phyloP scores from a whole-genome alignment of 2,329 filamentous ascomycete species.

The Aureobasidium leucospermi region DNA sequence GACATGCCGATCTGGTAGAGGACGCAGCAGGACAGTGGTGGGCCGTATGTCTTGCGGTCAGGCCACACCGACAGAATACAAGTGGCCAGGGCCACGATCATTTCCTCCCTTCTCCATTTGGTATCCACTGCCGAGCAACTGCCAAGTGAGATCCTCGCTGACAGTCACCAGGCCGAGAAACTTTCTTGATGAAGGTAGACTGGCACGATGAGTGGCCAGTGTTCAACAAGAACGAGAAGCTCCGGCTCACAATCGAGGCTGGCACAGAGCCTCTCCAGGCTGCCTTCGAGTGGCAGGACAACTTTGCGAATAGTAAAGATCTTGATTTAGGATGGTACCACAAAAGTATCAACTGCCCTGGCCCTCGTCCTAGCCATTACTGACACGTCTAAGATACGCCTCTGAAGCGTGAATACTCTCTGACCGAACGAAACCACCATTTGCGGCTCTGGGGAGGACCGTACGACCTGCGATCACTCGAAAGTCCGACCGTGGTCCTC shows the following conservation, averaged over 20 bases:
- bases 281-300: conserved; percentile 28
- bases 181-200: conserved; percentile 43
- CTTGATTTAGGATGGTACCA: conserved; percentile 35
- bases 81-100: conserved; percentile 16
- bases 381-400: conserved; percentile 38
- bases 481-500: conserved; percentile 46
- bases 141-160: background rate
- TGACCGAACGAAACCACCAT: conserved; percentile 37
- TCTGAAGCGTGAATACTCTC: conserved; percentile 38
- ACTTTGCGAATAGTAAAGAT: conserved; percentile 26
- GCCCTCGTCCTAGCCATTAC: background rate
- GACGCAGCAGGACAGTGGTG: conserved; percentile 41
- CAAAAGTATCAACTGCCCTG: conserved; percentile 25
- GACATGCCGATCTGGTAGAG: conserved; percentile 44
- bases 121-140: background rate
- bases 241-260: conserved; percentile 28
- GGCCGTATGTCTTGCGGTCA: conserved; percentile 41
- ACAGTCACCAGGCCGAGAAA: conserved; percentile 32
- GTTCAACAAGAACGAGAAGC: conserved; percentile 41
- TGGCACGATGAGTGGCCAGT: conserved; percentile 49
- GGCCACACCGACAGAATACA: conserved; percentile 24
- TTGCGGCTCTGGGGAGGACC: conserved; percentile 47
- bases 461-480: conserved; percentile 44
- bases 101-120: conserved; percentile 38
- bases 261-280: conserved; percentile 23